Conservation (phyloP, 768 basidiomycete species). For the Dacryopinax spathularia region DNA sequence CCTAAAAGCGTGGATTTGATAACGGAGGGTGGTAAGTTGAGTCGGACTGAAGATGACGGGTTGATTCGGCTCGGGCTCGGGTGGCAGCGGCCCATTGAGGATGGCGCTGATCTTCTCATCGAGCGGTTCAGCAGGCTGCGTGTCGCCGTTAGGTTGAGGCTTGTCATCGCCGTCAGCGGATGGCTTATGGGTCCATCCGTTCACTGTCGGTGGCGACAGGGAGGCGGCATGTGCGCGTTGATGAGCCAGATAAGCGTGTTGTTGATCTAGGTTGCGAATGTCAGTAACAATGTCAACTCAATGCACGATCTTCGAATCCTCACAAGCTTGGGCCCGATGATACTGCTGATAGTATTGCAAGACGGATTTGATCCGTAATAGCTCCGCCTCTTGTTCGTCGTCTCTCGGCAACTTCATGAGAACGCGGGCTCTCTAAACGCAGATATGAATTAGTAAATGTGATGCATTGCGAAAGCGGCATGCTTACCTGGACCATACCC, state of each 20-base stretch:
- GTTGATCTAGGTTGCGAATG: slow-evolving; percentile 2
- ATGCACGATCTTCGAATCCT: not conserved
- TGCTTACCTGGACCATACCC: not conserved
- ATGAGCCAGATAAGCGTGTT: slow-evolving; percentile 1
- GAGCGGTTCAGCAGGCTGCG: not conserved
- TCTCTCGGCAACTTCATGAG: not conserved
- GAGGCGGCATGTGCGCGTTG: not conserved
- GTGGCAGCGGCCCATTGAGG: slow-evolving; percentile 7
- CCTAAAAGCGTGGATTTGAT: slow-evolving; percentile 73
- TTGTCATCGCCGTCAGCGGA: not conserved
- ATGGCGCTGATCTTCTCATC: not conserved
- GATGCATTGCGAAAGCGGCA: not conserved
- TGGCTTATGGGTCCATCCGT: not conserved
- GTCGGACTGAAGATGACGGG: slow-evolving; percentile 58
- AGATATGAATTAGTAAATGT: not conserved
- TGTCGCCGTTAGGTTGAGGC: not conserved
- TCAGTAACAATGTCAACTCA: no score
- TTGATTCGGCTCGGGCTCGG: slow-evolving; percentile 46
- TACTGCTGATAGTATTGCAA: not conserved
- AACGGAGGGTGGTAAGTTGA: slow-evolving; percentile 60
- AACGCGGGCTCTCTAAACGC: not conserved
- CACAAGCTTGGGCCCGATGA: slow-evolving; percentile 1
- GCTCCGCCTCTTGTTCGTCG: not conserved
- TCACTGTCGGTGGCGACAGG: not conserved
- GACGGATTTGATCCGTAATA: not conserved